Conservation (phyloP, 2,329 filamentous ascomycete species). For the Harringtonia lauricola region DNA sequence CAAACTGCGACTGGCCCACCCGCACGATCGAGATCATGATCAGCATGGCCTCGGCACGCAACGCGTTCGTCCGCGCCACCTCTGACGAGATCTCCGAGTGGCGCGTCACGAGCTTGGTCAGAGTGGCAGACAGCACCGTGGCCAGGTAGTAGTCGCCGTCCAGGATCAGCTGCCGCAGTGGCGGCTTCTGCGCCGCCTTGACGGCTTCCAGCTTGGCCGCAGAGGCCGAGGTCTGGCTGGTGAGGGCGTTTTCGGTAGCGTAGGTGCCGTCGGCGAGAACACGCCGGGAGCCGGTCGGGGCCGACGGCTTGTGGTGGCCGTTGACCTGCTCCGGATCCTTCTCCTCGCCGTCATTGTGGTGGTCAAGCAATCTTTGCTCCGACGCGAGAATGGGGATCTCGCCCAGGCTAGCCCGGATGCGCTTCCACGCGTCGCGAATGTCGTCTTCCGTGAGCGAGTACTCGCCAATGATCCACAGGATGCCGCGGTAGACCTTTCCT, state of each 20-base stretch:
- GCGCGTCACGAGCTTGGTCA: conserved; percentile 96
- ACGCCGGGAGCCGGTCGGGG: conserved; percentile 76
- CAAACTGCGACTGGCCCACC: conserved; percentile 96
- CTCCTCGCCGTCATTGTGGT: conserved; percentile 62
- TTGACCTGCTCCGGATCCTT: conserved; percentile 60
- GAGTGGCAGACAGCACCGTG: conserved; percentile 86
- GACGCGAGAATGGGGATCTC: conserved; percentile 96
- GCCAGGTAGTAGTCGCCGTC: conserved; percentile 96
- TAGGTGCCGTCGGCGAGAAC: conserved; percentile 96
- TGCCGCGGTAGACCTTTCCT: conserved; percentile 93
- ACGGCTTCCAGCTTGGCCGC: conserved; percentile 91
- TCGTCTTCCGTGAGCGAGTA: conserved; percentile 91
- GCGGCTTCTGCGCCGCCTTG: conserved; percentile 93
- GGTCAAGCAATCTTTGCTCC: conserved; percentile 83
- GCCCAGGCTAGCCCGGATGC: conserved; percentile 83
- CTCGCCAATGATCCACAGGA: conserved; percentile 95
- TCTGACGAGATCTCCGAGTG: conserved; percentile 89
- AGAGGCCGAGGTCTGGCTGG: conserved; percentile 70
- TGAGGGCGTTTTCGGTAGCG: conserved; percentile 90
- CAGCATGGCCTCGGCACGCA: conserved; percentile 94
- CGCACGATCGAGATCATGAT: conserved; percentile 99
- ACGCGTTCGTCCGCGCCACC: conserved; percentile 76
- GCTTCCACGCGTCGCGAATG: conserved; percentile 93
- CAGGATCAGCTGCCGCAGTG: conserved; percentile 84
- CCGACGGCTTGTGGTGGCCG: conserved; percentile 63